Base-by-base conservation (phyloP, 1,284 basidiomycete species). In the Sparassis latifolia region DNA sequence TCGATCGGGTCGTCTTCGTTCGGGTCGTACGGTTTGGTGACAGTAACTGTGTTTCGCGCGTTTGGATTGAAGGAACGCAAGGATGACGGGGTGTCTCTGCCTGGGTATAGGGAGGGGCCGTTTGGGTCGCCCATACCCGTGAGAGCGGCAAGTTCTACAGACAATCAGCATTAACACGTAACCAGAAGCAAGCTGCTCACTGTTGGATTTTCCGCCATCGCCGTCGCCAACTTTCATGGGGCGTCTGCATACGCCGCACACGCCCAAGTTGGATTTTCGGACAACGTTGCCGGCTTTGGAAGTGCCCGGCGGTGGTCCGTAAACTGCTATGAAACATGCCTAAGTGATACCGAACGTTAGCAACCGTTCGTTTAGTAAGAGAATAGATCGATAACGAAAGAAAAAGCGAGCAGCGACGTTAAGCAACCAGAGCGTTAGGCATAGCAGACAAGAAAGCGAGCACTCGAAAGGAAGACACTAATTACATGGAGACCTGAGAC, bases 321-420 rank as follows among this genome's bases (percentile, higher is more conserved):
- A 99, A 4, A 97, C 95, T 10, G 92, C 90, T 6, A 84, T 90
- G 66, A 97, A 97, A 70, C 95, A 97, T 20, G 92, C 93, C 91
- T 95, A 43, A 49, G 7, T 20, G 20, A 20, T 1, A 20, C 20
- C 20, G 1, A 20, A 20, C 1, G 20, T 20, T 20, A 20, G 20
- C 20, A 20, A 20, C 20, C 20, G 20, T 20, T 1, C 1, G 20
- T 20, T 20, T 1, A 20, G 52, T 52, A 37, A 46, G 50, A 10
- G 44, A 44, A 45, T 35, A 45, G 44, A 33, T 37, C 45, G 42
- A 44, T 35, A 33, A 44, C 30, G n/a, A 37, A 33, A 49, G 28
- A 32, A 44, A 12, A 42, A 5, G 41, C 53, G 44, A 39, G 44
- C 40, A 35, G 51, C 45, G n/a, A 45, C 50, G 49, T 52, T 12